These are phyloP conservation scores for Fusarium nematophilum DNA, from an alignment of 2,329 filamentous ascomycete genomes.

Conservation along the genomic window DNA sequence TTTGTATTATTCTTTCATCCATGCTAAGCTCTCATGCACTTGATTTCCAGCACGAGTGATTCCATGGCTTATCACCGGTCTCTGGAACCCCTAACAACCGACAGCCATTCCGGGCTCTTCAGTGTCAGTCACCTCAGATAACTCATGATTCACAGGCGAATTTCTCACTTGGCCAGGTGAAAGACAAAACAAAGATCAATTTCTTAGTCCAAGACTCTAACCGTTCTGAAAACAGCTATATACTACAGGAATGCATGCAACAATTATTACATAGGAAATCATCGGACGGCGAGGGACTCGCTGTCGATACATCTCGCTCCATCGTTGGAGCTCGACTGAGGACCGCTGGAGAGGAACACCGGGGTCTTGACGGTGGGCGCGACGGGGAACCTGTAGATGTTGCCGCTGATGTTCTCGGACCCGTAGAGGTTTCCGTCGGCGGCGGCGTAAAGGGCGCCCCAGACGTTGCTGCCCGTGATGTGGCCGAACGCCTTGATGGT, in stretches of 20 bases:
- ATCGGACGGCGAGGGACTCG: conserved; percentile 11
- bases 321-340: conserved; percentile 29
- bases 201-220: conserved; percentile 1
- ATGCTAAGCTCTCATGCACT: no score
- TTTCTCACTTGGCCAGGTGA: background rate
- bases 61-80: no score
- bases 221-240: conserved; percentile 1
- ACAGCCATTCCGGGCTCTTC: no score
- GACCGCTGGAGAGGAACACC: conserved; percentile 22
- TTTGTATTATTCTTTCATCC: no score
- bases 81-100: no score
- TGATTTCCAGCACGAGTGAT: no score
- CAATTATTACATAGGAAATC: conserved; percentile 28
- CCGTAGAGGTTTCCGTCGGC: conserved; percentile 37
- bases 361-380: conserved; percentile 23
- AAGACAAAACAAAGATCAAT: conserved; percentile 15
- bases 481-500: conserved; percentile 17
- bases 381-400: conserved; percentile 37
- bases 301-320: conserved; percentile 39
- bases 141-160: no score
- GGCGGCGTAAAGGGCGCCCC: conserved; percentile 36
- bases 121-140: no score
- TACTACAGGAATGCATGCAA: no score
- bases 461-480: conserved; percentile 27
- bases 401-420: conserved; percentile 31